These are phyloP conservation scores for Aspergillus transmontanensis DNA, from an alignment of 2,329 filamentous ascomycete genomes.

Conservation along the genomic window DNA sequence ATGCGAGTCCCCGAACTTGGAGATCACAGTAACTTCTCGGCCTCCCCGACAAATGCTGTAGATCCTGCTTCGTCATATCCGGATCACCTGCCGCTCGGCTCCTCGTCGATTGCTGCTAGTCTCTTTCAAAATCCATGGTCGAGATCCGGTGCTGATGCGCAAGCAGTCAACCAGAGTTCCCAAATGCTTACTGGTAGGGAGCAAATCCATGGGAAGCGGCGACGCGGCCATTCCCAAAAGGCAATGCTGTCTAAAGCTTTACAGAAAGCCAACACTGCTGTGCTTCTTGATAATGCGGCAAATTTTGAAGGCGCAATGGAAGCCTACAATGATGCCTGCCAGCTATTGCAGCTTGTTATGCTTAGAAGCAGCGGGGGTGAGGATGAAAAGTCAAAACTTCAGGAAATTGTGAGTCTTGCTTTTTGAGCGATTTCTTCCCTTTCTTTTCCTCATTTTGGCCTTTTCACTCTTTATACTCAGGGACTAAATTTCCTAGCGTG, in stretches of 20 bases:
- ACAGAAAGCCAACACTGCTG: slow-evolving; percentile 93
- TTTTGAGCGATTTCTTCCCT: not conserved
- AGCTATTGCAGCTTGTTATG: slow-evolving; percentile 84
- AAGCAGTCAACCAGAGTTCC: slow-evolving; percentile 18
- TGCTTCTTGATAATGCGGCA: slow-evolving; percentile 92
- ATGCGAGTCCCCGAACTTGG: not conserved
- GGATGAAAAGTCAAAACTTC: slow-evolving; percentile 78
- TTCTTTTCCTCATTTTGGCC: slow-evolving; percentile 5
- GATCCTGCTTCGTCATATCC: slow-evolving; percentile 10
- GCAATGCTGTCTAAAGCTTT: slow-evolving; percentile 95
- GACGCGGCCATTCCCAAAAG: slow-evolving; percentile 73
- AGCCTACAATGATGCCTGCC: slow-evolving; percentile 89
- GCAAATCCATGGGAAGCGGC: slow-evolving; percentile 34
- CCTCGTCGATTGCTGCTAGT: slow-evolving; percentile 1
- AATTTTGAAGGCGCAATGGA: slow-evolving; percentile 90
- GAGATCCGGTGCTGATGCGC: not conserved
- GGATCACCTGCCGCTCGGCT: slow-evolving; percentile 24
- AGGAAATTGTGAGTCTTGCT: slow-evolving; percentile 76
- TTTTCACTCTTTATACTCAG: slow-evolving; percentile 1
- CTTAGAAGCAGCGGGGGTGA: slow-evolving; percentile 80
- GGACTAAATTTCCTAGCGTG: slow-evolving; percentile 58
- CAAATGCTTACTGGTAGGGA: slow-evolving; percentile 28
- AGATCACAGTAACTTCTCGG: slow-evolving; percentile 4
- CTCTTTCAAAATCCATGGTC: slow-evolving; percentile 19
- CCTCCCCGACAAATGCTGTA: slow-evolving; percentile 3